Evolutionary conservation across 345 rosid genomes (phyloP).

Genomic region (Citrus medica): DNA sequence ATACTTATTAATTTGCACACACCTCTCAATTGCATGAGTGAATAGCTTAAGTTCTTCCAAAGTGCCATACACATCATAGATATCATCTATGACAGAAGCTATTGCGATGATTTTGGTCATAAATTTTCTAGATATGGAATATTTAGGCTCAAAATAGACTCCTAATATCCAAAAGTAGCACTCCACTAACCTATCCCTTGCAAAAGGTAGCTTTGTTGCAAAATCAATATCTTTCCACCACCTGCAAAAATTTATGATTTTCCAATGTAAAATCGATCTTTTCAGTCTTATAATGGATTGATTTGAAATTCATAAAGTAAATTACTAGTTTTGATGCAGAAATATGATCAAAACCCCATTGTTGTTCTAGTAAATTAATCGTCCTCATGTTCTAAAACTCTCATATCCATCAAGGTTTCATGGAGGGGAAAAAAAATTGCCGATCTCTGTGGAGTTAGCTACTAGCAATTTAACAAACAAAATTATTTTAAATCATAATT

Average conservation of each 20-base stretch:
- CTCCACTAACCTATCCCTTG: constrained; percentile 37
- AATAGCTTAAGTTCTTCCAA: constrained; percentile 39
- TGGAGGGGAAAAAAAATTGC: too few species aligned
- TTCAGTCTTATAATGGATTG: too few species aligned
- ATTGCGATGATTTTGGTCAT: constrained; percentile 26
- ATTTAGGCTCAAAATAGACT: constrained; percentile 30
- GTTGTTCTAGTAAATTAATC: too few species aligned
- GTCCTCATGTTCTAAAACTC: too few species aligned
- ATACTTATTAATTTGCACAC: background rate
- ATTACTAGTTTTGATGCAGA: too few species aligned
- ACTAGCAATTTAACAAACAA: too few species aligned
- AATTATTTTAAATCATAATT: too few species aligned
- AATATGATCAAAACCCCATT: too few species aligned
- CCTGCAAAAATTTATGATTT: constrained; percentile 11
- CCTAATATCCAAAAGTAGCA: constrained; percentile 35
- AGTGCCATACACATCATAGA: constrained; percentile 40
- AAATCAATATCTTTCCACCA: constrained; percentile 38
- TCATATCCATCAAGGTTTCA: too few species aligned
- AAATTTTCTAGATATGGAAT: constrained; percentile 9
- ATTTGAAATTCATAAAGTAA: too few species aligned
- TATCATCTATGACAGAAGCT: constrained; percentile 34
- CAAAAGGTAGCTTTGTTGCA: constrained; percentile 22
- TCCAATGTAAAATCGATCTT: too few species aligned
- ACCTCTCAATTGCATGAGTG: constrained; percentile 34
- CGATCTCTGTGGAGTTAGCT: too few species aligned